A percentile compares a stretch with the other conserved stretches of the same genome.
These are phyloP conservation scores for Phaeosphaeriaceae sp. DNA, from an alignment of 2,329 filamentous ascomycete species.

Conservation along the genomic window DNA sequence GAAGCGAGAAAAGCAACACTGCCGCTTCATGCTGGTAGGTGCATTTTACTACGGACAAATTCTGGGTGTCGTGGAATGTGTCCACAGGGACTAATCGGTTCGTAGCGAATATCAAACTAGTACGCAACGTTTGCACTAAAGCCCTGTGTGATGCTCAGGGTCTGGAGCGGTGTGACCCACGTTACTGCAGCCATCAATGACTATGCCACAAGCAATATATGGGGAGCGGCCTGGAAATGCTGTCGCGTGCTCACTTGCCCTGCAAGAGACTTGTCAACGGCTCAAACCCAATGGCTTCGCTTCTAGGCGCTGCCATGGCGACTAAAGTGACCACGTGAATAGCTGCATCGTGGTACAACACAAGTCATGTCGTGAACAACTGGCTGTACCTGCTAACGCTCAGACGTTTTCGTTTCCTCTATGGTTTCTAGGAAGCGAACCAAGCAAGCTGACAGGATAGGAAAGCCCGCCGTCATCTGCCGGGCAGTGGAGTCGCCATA, in stretches of 20 bases:
- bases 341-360: not conserved
- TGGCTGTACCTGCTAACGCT: not conserved
- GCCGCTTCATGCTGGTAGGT: not conserved
- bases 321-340: not conserved
- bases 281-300: not conserved
- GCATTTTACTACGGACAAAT: too few relatives aligned
- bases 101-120: conserved; percentile 19
- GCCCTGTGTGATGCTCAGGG: conserved; percentile 20
- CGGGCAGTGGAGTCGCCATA: conserved; percentile 13
- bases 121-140: conserved; percentile 15
- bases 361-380: conserved; percentile 3
- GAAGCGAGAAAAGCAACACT: not conserved
- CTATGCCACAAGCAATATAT: conserved; percentile 1
- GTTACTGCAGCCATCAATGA: conserved; percentile 4
- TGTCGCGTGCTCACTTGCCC: conserved; percentile 36
- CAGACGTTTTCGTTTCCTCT: not conserved
- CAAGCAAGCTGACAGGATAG: conserved; percentile 5
- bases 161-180: conserved; percentile 34
- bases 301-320: not conserved
- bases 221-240: conserved; percentile 5
- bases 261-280: conserved; percentile 3
- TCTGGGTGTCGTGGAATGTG: not conserved
- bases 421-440: not conserved
- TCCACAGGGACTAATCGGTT: not conserved
- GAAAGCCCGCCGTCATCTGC: conserved; percentile 19